Evolutionary conservation across 805 yeast genomes (phyloP).

Genomic region (Jamesozyma gamospora): DNA sequence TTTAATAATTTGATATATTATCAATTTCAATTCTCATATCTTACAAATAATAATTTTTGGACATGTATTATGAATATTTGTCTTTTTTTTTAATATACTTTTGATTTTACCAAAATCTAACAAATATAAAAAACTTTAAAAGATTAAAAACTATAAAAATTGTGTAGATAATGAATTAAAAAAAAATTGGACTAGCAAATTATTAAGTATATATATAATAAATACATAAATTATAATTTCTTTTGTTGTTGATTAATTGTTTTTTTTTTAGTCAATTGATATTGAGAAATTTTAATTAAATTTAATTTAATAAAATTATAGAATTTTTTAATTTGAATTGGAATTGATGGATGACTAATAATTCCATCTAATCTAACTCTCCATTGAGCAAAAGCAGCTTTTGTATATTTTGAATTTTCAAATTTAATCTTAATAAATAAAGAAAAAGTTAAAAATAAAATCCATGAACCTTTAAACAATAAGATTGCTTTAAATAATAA

Average conservation of each 20-base stretch:
- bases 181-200: no score
- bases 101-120: no score
- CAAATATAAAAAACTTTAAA: no score
- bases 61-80: no score
- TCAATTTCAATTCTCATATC: no score
- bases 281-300: constrained; percentile 8
- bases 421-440: constrained; percentile 67
- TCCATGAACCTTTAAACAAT: constrained; percentile 56
- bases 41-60: no score
- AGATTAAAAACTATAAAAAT: no score
- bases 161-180: no score
- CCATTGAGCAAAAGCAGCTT: constrained; percentile 54
- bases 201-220: no score
- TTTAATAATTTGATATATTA: no score
- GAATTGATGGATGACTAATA: constrained; percentile 43
- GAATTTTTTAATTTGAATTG: constrained; percentile 36
- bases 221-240: no score
- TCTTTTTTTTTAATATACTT: no score
- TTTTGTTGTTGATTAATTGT: neutral
- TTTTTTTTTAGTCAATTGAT: constrained; percentile 6
- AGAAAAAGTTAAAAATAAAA: constrained; percentile 43
- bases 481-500: constrained; percentile 44
- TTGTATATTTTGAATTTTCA: constrained; percentile 65
- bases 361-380: constrained; percentile 59
- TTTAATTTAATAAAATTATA: constrained; percentile 8